Base-by-base conservation (phyloP, 2,329 filamentous ascomycete genomes). In the Botrytis deweyae region DNA sequence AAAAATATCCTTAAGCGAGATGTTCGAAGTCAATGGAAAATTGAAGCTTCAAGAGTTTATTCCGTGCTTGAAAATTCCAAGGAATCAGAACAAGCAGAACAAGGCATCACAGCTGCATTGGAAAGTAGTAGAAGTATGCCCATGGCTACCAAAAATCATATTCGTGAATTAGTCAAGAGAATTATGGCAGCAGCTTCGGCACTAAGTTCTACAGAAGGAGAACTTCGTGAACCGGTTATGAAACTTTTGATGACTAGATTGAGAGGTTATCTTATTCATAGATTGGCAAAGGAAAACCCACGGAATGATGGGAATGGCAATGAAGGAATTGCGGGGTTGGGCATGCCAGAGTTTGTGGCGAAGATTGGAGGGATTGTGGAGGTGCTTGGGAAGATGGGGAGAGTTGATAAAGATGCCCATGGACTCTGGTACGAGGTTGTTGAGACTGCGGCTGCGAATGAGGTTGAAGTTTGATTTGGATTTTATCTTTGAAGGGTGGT, bases 1-100 rank as follows among this genome's bases (percentile, higher is more conserved):
- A 96, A 96, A 84, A 95, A 94, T 78, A 85, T 95, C 12, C 87
- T 96, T 46, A 95, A 94, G 83, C 89, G 93, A 25, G 93, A 95
- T 79, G 92, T 94, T 5, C 89, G 93, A 63, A 88, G 88, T 20
- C 89, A 91, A 33, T 96, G 93, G 93, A 93, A 91, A 82, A 88
- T 86, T 38, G 91, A 95, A 82, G 91, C 92, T 0, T 84, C 86
- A 4, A 89, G 92, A n/a, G 88, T 95, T 76, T 89, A 92, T 84
- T 84, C 88, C 1, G 88, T 93, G 0, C 87, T 95, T 18, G 90
- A 92, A 76, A 87, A 86, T 61, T 83, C 87, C 3, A 85, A 84
- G 73, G 77, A 83, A 2, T 78, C 85, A 3, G 88, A 89, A 61
- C 76, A 77, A 63, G 84, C 87, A 22, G 87, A 86, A 6, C 87